Evolutionary conservation across 2,329 filamentous ascomycete species (phyloP).

Genomic region (Malbranchea cinnamomea): DNA sequence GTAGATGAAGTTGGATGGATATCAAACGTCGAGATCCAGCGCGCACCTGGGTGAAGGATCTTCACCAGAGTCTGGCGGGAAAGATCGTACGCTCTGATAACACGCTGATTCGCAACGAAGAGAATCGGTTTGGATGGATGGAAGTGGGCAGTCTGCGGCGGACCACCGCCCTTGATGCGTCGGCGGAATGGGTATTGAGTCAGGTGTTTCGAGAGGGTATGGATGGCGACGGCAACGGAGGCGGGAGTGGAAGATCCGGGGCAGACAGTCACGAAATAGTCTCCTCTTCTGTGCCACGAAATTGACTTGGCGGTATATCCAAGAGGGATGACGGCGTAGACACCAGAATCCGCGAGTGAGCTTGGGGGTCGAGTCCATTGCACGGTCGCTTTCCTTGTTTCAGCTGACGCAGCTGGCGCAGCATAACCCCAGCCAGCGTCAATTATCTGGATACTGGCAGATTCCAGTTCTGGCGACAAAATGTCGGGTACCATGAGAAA

Average conservation of each 20-base stretch:
- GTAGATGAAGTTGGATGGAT: slow-evolving; percentile 81
- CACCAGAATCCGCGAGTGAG: slow-evolving; percentile 56
- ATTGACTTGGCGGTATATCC: slow-evolving; percentile 72
- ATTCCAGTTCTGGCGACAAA: slow-evolving; percentile 57
- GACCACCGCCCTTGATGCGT: slow-evolving; percentile 51
- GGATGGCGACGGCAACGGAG: slow-evolving; percentile 64
- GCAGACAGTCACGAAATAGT: slow-evolving; percentile 87
- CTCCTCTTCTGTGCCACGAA: slow-evolving; percentile 84
- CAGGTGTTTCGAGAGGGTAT: slow-evolving; percentile 86
- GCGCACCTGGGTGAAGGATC: slow-evolving; percentile 80
- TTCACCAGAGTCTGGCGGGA: slow-evolving; percentile 84
- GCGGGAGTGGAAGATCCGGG: slow-evolving; percentile 41
- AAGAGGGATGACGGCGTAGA: slow-evolving; percentile 67
- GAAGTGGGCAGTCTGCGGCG: slow-evolving; percentile 80
- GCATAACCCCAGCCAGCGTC: slow-evolving; percentile 91
- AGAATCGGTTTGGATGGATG: slow-evolving; percentile 86
- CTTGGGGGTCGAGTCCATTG: slow-evolving; percentile 70
- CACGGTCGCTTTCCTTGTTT: slow-evolving; percentile 59
- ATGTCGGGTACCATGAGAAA: slow-evolving; percentile 69
- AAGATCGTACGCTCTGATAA: slow-evolving; percentile 86
- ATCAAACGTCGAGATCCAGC: slow-evolving; percentile 89
- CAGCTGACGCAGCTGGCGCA: slow-evolving; percentile 39
- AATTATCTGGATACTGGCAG: slow-evolving; percentile 58
- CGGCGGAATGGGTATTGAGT: slow-evolving; percentile 88
- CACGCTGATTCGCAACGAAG: slow-evolving; percentile 89